A percentile compares a stretch with the other conserved stretches of the same genome.
phyloP scores from a whole-genome alignment of 2,329 filamentous ascomycete genomes.

The Sarocladium brachiariae region DNA sequence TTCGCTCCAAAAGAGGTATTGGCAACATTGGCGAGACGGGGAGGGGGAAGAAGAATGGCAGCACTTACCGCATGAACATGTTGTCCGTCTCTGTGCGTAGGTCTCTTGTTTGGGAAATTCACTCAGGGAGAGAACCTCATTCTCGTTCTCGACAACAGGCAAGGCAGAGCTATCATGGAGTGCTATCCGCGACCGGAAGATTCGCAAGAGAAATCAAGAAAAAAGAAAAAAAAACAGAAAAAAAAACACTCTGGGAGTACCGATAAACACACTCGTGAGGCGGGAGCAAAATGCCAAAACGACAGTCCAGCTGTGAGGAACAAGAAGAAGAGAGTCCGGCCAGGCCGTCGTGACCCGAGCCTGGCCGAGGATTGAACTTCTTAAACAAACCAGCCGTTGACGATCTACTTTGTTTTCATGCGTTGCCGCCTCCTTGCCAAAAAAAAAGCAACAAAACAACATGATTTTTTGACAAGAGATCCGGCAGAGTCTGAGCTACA shows the following conservation, averaged over 20 bases:
- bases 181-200: no score
- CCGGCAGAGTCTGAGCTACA: no score
- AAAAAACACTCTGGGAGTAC: background rate
- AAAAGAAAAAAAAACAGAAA: no score
- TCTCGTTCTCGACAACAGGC: constrained; percentile 3
- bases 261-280: no score
- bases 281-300: background rate
- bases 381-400: background rate
- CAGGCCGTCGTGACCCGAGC: background rate
- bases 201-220: no score
- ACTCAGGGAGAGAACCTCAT: background rate
- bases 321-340: background rate
- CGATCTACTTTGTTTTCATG: no score
- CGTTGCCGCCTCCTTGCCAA: background rate
- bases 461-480: no score
- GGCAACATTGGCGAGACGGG: background rate
- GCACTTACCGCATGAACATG: constrained; percentile 3
- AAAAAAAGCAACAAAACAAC: no score
- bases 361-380: background rate
- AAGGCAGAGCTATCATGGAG: background rate
- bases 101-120: no score
- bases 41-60: no score
- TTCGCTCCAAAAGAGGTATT: background rate
- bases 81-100: background rate
- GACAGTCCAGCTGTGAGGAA: constrained; percentile 5